Conservation (phyloP, 306 rosid species). For the Quercus wislizeni region DNA sequence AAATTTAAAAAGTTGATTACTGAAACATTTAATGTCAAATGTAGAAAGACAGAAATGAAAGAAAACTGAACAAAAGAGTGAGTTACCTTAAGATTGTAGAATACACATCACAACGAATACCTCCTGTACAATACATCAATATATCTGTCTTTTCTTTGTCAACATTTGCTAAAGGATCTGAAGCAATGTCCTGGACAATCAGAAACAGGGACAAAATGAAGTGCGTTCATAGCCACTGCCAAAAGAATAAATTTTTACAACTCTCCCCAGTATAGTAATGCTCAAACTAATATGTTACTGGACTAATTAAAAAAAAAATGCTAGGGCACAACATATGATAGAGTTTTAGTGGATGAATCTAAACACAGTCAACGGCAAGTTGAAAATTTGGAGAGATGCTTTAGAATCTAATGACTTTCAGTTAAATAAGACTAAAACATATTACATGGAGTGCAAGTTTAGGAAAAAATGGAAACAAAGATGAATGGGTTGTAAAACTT, state of each 20-base stretch:
- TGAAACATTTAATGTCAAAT: not conserved
- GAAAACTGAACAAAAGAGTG: not conserved
- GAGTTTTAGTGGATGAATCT: no score
- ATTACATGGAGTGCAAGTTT: no score
- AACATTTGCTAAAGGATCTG: conserved; percentile 75
- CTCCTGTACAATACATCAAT: conserved; percentile 97
- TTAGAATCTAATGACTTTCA: no score
- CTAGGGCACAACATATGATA: not conserved
- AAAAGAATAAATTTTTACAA: conserved; percentile 11
- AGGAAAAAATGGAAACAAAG: no score
- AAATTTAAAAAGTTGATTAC: not conserved
- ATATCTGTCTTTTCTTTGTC: conserved; percentile 64
- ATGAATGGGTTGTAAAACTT: no score
- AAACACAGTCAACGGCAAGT: no score
- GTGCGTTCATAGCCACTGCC: conserved; percentile 20
- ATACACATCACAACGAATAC: conserved; percentile 87
- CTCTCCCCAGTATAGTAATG: conserved; percentile 4
- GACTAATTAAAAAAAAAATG: not conserved
- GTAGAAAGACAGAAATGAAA: not conserved
- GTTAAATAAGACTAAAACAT: no score
- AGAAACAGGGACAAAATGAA: conserved; percentile 19
- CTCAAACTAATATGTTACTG: not conserved
- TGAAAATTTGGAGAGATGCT: no score
- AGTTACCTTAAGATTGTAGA: conserved; percentile 80
- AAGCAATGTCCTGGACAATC: conserved; percentile 53